Percentiles rank a stretch among this genome's conserved stretches.
phyloP scores from a whole-genome alignment of 2,329 filamentous ascomycete species.

The Neoarthrinium moseri region DNA sequence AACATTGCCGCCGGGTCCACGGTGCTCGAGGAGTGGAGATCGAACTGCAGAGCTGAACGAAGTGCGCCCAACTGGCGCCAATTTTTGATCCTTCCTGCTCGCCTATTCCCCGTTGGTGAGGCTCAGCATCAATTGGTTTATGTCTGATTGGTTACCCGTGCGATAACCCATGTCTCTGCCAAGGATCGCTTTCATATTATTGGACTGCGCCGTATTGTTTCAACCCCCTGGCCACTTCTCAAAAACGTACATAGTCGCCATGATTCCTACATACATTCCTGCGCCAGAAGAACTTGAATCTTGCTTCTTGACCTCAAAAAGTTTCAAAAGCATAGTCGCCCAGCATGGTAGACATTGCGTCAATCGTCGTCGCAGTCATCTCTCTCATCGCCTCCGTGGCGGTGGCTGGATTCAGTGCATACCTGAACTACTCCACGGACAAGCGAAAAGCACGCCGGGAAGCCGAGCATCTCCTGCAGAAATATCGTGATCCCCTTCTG shows the following conservation, averaged over 20 bases:
- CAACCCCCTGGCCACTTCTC: neutral
- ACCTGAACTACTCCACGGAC: conserved; percentile 2
- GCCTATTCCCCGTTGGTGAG: too few species aligned
- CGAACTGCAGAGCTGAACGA: too few species aligned
- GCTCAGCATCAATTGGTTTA: too few species aligned
- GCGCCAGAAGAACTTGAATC: neutral
- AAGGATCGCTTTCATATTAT: neutral
- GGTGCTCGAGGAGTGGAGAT: too few species aligned
- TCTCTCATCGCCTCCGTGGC: conserved; percentile 3
- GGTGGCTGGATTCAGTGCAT: neutral
- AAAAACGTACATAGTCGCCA: neutral
- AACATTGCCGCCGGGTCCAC: too few species aligned
- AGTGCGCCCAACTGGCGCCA: too few species aligned
- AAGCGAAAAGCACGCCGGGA: conserved; percentile 1
- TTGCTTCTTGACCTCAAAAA: neutral
- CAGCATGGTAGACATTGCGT: neutral
- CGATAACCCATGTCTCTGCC: neutral
- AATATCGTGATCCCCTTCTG: neutral
- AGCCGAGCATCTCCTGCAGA: neutral
- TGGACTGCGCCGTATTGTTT: neutral
- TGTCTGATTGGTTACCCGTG: neutral
- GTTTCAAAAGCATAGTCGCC: neutral
- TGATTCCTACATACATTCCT: neutral
- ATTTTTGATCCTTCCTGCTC: too few species aligned
- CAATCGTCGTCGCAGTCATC: neutral